Evolutionary conservation across 148 eudicot genomes (phyloP).

Genomic region (Dysphania ambrosioides): DNA sequence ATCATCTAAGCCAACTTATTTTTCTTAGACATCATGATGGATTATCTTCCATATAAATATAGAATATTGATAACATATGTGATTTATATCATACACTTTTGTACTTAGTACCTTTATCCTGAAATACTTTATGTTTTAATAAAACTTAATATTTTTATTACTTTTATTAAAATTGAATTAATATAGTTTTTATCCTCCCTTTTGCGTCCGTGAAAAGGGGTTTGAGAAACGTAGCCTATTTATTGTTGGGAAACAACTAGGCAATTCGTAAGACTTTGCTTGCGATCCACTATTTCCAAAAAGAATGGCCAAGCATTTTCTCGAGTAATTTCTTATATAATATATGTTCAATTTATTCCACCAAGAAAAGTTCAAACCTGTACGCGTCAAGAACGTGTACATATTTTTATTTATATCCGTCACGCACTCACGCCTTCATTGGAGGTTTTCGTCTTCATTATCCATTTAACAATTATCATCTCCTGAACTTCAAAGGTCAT

Average conservation of each 20-base stretch:
- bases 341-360: neutral
- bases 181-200: neutral
- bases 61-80: too few relatives aligned
- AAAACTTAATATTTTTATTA: too few relatives aligned
- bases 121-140: too few relatives aligned
- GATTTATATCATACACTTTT: too few relatives aligned
- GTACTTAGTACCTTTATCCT: too few relatives aligned
- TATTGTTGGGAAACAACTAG: neutral
- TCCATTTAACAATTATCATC: neutral
- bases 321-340: neutral
- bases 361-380: neutral
- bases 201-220: neutral
- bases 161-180: too few relatives aligned
- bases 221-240: neutral
- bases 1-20: too few relatives aligned
- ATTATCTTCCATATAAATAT: too few relatives aligned
- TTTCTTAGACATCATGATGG: too few relatives aligned
- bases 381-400: constrained; percentile 9
- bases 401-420: neutral
- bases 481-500: neutral
- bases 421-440: neutral
- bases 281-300: neutral
- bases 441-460: neutral
- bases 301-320: neutral
- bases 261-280: neutral